Evolutionary conservation across 1,284 basidiomycete species (phyloP).

Genomic region (Pseudozyma thailandica): DNA sequence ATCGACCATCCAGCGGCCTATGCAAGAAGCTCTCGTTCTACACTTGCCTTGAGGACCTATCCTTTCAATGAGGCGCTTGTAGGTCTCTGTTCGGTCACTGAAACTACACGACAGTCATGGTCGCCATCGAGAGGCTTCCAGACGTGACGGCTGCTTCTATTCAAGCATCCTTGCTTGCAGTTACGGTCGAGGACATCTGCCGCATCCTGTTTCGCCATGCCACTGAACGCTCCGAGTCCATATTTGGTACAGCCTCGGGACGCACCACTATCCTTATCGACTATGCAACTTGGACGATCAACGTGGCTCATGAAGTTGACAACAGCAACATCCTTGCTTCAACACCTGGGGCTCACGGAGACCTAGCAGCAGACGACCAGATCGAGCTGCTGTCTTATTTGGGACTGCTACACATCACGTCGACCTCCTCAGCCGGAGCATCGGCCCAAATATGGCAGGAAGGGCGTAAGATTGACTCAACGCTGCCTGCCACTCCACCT

Average conservation of each 20-base stretch:
- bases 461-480: slow-evolving; percentile 2
- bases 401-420: slow-evolving; percentile 13
- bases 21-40: no score
- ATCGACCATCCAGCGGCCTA: no score
- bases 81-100: no score
- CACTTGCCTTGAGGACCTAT: no score
- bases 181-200: slow-evolving; percentile 25
- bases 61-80: no score
- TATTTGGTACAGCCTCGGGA: slow-evolving; percentile 6
- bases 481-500: neutral
- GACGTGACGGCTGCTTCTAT: slow-evolving; percentile 16
- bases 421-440: slow-evolving; percentile 2
- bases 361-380: neutral
- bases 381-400: slow-evolving; percentile 13
- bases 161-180: slow-evolving; percentile 22
- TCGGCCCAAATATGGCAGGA: slow-evolving; percentile 13
- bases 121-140: slow-evolving; percentile 15
- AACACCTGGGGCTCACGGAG: no score
- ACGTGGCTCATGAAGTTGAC: slow-evolving; percentile 10
- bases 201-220: slow-evolving; percentile 19
- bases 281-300: slow-evolving; percentile 26
- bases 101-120: neutral
- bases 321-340: slow-evolving; percentile 7
- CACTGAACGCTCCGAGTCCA: neutral
- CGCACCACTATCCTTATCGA: slow-evolving; percentile 12